phyloP scores from a whole-genome alignment of 2,329 filamentous ascomycete genomes.

The Furcasterigmium furcatum region DNA sequence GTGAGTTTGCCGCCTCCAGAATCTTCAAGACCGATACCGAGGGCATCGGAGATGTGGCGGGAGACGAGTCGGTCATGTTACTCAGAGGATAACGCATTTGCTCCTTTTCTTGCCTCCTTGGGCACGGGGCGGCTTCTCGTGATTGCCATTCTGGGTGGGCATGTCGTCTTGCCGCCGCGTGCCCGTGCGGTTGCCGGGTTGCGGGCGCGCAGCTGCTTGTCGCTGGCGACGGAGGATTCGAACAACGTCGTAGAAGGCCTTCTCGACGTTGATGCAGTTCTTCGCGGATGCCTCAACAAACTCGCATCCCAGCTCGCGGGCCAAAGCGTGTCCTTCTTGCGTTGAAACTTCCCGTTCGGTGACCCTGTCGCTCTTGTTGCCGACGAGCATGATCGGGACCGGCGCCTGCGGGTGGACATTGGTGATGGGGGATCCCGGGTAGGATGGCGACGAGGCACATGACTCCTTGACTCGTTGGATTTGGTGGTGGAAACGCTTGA shows the following conservation, averaged over 20 bases:
- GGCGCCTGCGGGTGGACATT: constrained; percentile 57
- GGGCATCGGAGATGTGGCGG: constrained; percentile 4
- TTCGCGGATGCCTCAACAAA: constrained; percentile 97
- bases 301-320: constrained; percentile 89
- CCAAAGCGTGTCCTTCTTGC: constrained; percentile 89
- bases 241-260: constrained; percentile 97
- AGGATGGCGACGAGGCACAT: constrained; percentile 70
- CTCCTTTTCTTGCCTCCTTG: constrained; percentile 13
- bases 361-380: constrained; percentile 88
- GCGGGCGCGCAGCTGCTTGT: constrained; percentile 47
- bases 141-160: neutral
- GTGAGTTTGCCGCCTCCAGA: neutral
- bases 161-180: constrained; percentile 8
- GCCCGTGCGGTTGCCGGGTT: constrained; percentile 11
- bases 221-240: constrained; percentile 83
- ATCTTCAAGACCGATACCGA: neutral
- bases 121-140: constrained; percentile 9
- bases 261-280: constrained; percentile 98
- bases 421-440: constrained; percentile 70
- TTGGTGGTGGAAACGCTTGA: constrained; percentile 94
- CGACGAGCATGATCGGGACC: constrained; percentile 83
- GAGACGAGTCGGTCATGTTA: neutral
- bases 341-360: constrained; percentile 95
- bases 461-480: constrained; percentile 98
- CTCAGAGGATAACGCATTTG: constrained; percentile 14